Evolutionary conservation across 2,329 filamentous ascomycete species (phyloP).

Genomic region (Scedosporium apiospermum): DNA sequence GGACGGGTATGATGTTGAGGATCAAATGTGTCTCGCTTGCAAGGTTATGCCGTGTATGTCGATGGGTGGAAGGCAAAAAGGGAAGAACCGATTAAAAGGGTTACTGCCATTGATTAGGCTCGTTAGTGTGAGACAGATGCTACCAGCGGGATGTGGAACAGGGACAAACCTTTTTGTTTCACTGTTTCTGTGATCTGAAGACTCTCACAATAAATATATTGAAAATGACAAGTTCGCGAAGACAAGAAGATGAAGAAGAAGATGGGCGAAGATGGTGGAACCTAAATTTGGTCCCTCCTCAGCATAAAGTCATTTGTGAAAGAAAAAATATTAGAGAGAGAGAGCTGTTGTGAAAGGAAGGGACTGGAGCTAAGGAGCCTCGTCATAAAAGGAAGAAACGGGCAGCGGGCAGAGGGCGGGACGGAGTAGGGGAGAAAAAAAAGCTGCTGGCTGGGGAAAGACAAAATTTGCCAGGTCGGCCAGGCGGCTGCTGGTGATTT

Average conservation of each 20-base stretch:
- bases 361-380: neutral
- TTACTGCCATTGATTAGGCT: neutral
- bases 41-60: conserved; percentile 5
- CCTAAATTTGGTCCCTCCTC: neutral
- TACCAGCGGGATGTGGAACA: neutral
- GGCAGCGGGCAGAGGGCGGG: neutral
- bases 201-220: neutral
- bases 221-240: neutral
- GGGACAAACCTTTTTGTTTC: neutral
- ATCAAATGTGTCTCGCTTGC: conserved; percentile 1
- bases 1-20: conserved; percentile 2
- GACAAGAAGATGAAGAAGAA: neutral
- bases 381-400: neutral
- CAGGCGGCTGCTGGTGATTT: conserved; percentile 1
- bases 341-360: neutral
- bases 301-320: conserved; percentile 1
- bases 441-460: conserved; percentile 4
- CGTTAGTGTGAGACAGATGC: conserved; percentile 2
- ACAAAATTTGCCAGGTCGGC: conserved; percentile 5
- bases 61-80: conserved; percentile 1
- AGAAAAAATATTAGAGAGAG: neutral
- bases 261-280: conserved; percentile 6
- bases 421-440: neutral
- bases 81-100: neutral
- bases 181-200: too few relatives aligned